phyloP scores from a whole-genome alignment of 2,329 filamentous ascomycete genomes.

The Botryosphaeria dothidea region DNA sequence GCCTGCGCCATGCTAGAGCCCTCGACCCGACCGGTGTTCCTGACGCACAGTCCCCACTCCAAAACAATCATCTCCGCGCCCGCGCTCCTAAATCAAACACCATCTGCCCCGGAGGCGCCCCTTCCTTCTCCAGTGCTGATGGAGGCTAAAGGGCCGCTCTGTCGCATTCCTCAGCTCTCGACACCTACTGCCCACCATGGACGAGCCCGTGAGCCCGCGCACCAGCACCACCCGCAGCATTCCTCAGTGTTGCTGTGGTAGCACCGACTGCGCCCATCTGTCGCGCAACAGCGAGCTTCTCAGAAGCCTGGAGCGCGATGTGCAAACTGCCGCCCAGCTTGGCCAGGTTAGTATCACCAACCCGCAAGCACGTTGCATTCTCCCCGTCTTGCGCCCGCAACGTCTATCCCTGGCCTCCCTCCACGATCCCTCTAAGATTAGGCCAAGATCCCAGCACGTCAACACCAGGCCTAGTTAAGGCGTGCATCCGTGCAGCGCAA shows the following conservation, averaged over 20 bases:
- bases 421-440: slow-evolving; percentile 15
- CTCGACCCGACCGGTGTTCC: not conserved
- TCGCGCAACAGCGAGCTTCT: slow-evolving; percentile 77
- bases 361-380: slow-evolving; percentile 1
- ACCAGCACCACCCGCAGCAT: slow-evolving; percentile 26
- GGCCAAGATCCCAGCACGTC: slow-evolving; percentile 5
- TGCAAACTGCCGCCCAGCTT: slow-evolving; percentile 80
- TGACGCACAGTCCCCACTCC: slow-evolving; percentile 7
- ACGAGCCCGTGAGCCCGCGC: slow-evolving; percentile 10
- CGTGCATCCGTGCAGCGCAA: slow-evolving; percentile 6
- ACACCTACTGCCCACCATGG: slow-evolving; percentile 8
- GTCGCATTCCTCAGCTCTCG: slow-evolving; percentile 11
- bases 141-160: slow-evolving; percentile 4
- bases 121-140: slow-evolving; percentile 12
- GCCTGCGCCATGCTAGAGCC: slow-evolving; percentile 1
- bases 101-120: slow-evolving; percentile 6
- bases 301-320: slow-evolving; percentile 81
- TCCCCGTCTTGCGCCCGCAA: not conserved
- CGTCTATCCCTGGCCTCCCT: not conserved
- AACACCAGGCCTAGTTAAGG: slow-evolving; percentile 12
- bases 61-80: slow-evolving; percentile 2
- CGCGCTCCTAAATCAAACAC: slow-evolving; percentile 13
- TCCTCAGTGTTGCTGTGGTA: slow-evolving; percentile 79
- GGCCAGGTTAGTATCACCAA: slow-evolving; percentile 74
- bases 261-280: slow-evolving; percentile 74